Conservation (phyloP, 139 green algal genomes). For the Chlorella sp. region DNA sequence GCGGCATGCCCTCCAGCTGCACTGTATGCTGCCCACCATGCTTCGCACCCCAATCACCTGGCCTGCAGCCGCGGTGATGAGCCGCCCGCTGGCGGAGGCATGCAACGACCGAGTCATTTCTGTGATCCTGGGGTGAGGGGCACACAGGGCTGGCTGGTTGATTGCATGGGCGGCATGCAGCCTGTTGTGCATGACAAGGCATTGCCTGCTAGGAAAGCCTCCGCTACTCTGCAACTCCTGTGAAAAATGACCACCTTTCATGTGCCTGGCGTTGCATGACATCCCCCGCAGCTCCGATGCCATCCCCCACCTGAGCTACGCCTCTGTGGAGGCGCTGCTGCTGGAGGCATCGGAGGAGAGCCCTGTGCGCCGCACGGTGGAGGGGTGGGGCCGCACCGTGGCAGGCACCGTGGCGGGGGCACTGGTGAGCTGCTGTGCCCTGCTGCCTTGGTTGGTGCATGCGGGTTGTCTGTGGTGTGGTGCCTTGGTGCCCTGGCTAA, state of each 20-base stretch:
- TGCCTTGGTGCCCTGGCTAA: too few relatives aligned
- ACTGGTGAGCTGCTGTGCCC: slow-evolving; percentile 10
- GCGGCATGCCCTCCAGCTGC: too few relatives aligned
- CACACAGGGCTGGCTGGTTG: too few relatives aligned
- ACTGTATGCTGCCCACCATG: too few relatives aligned
- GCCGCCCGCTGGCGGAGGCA: slow-evolving; percentile 39
- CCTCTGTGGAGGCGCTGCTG: slow-evolving; percentile 58
- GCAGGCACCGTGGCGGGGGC: slow-evolving; percentile 1
- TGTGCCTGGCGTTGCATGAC: too few relatives aligned
- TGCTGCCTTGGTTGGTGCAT: not conserved
- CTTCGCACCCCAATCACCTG: too few relatives aligned
- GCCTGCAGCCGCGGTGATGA: slow-evolving; percentile 58
- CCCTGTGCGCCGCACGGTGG: slow-evolving; percentile 38
- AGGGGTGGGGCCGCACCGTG: slow-evolving; percentile 12
- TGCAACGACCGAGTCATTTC: slow-evolving; percentile 50
- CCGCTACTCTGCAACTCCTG: too few relatives aligned
- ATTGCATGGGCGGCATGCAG: too few relatives aligned
- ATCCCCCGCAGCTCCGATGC: not conserved
- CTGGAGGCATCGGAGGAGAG: slow-evolving; percentile 51
- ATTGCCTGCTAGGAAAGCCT: too few relatives aligned
- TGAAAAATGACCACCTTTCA: too few relatives aligned
- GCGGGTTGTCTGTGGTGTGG: too few relatives aligned
- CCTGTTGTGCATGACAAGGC: too few relatives aligned
- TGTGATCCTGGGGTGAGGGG: slow-evolving; percentile 44
- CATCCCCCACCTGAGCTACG: slow-evolving; percentile 57